Evolutionary conservation across 371 early-diverging fungal species (phyloP).

Genomic region (Mucor velutinosus): DNA sequence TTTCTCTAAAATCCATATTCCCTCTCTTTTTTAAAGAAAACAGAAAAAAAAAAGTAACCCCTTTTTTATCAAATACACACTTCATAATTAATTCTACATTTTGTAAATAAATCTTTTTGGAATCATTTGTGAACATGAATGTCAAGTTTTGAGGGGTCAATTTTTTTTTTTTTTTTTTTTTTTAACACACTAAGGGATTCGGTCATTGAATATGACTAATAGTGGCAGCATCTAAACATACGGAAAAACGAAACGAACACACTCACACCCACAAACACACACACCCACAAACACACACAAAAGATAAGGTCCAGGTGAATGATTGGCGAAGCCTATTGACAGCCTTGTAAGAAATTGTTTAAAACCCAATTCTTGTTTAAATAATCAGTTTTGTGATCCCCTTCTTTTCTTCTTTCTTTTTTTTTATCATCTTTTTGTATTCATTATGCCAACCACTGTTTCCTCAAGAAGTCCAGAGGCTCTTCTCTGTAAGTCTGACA

Average conservation of each 20-base stretch:
- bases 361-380: not conserved
- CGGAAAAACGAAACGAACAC: not conserved
- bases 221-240: not conserved
- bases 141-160: not conserved
- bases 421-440: not conserved
- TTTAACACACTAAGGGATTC: not conserved
- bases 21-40: not conserved
- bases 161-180: not conserved
- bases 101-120: not conserved
- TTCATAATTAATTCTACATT: not conserved
- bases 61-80: not conserved
- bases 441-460: slow-evolving; percentile 34
- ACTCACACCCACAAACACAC: not conserved
- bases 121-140: not conserved
- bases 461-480: slow-evolving; percentile 53
- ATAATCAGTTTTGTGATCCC: slow-evolving; percentile 3
- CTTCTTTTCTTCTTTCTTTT: not conserved
- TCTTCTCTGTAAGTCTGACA: slow-evolving; percentile 38
- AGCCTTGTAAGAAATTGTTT: not conserved
- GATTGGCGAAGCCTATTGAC: slow-evolving; percentile 5
- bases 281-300: not conserved
- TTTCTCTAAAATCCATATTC: not conserved
- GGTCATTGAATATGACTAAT: not conserved
- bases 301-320: not conserved
- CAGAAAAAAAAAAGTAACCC: not conserved